Evolutionary conservation across 768 basidiomycete genomes (phyloP).

Genomic region (Albatrellus ellisii): DNA sequence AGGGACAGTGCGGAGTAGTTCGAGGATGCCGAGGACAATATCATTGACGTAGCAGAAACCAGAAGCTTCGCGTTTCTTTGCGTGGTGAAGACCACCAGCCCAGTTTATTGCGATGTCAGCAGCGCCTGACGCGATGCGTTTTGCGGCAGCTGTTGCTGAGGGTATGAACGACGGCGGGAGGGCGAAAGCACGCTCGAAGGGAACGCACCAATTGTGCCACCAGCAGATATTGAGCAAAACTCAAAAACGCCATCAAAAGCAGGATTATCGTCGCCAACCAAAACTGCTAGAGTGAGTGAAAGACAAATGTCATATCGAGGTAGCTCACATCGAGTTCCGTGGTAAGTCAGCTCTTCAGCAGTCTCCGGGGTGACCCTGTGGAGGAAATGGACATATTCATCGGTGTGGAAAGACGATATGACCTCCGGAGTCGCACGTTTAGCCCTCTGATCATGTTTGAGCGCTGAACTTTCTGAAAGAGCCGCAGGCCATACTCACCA

Average conservation of each 20-base stretch:
- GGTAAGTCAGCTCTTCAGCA: slow-evolving; percentile 69
- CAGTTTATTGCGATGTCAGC: slow-evolving; percentile 86
- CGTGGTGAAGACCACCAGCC: slow-evolving; percentile 98
- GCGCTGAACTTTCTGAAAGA: background rate
- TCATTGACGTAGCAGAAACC: slow-evolving; percentile 99
- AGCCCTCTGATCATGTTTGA: slow-evolving; percentile 16
- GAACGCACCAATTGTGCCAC: slow-evolving; percentile 79
- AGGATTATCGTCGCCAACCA: slow-evolving; percentile 89
- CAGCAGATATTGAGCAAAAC: slow-evolving; percentile 93
- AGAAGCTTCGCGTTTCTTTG: slow-evolving; percentile 96
- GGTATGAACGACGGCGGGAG: background rate
- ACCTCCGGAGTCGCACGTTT: slow-evolving; percentile 23
- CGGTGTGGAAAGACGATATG: slow-evolving; percentile 95
- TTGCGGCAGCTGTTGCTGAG: slow-evolving; percentile 52
- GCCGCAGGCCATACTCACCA: slow-evolving; percentile 37
- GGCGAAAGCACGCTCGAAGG: background rate
- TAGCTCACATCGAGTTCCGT: slow-evolving; percentile 71
- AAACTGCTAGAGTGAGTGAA: slow-evolving; percentile 20
- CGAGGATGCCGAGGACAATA: slow-evolving; percentile 89
- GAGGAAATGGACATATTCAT: slow-evolving; percentile 95
- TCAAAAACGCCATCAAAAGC: slow-evolving; percentile 95
- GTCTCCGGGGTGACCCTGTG: slow-evolving; percentile 86
- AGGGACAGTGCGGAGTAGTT: slow-evolving; percentile 72
- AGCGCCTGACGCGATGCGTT: slow-evolving; percentile 64
- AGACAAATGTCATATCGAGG: background rate